phyloP scores from a whole-genome alignment of 2,329 filamentous ascomycete species.

The Geoglossum cookeanum region DNA sequence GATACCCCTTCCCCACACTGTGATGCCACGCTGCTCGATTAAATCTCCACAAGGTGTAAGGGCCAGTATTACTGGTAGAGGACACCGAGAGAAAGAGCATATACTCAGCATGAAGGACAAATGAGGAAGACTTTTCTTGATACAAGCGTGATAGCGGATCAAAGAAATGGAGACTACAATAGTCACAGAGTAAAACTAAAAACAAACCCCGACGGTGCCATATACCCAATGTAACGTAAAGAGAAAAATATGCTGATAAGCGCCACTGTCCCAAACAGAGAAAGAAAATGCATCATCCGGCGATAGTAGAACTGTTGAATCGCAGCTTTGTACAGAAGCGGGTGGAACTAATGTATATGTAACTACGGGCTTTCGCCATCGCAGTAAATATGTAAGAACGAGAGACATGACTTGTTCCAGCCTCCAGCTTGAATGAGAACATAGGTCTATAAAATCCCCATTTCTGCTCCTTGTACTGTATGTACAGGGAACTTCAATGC shows the following conservation, averaged over 20 bases:
- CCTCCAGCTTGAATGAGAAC: not conserved
- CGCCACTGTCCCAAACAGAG: not conserved
- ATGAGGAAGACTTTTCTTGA: not conserved
- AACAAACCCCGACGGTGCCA: constrained; percentile 2
- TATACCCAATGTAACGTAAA: not conserved
- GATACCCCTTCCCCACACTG: not conserved
- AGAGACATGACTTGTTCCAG: not conserved
- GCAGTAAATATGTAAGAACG: not conserved
- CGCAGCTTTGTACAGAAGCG: not conserved
- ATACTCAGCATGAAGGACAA: not conserved
- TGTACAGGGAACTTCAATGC: not conserved
- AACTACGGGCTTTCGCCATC: not conserved
- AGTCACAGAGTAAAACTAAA: not conserved
- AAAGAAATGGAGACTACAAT: not conserved
- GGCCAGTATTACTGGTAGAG: not conserved
- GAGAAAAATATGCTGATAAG: constrained; percentile 1
- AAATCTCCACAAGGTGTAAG: not conserved
- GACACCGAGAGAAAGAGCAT: not conserved
- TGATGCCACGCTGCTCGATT: not conserved
- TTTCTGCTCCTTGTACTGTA: not conserved
- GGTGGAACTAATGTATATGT: not conserved
- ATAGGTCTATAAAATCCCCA: not conserved
- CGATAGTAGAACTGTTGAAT: not conserved
- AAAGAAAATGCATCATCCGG: not conserved
- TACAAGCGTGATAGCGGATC: not conserved